Conservation (phyloP, 1,284 basidiomycete genomes). For the Ustilago esculenta region DNA sequence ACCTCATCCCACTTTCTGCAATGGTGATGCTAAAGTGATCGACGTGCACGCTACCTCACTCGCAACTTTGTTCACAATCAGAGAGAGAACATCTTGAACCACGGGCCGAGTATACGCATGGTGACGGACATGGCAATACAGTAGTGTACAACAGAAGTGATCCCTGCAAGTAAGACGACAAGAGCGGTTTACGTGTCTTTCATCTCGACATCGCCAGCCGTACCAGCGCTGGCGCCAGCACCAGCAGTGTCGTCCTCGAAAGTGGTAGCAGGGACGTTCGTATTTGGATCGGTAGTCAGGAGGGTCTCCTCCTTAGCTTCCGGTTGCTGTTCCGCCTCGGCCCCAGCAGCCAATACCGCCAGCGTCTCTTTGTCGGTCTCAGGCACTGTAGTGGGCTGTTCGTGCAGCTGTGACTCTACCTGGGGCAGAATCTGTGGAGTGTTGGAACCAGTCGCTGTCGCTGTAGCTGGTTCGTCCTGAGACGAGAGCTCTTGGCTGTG, state of each 20-base stretch:
- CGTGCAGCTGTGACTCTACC: conserved; percentile 37
- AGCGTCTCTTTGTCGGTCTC: conserved; percentile 14
- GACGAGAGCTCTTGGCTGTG: conserved; percentile 14
- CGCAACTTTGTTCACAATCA: conserved; percentile 19
- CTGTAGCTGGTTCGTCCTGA: conserved; percentile 9
- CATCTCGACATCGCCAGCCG: conserved; percentile 29
- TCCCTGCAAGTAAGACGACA: too few species aligned
- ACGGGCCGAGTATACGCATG: too few species aligned
- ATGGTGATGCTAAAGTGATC: neutral
- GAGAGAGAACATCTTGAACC: neutral
- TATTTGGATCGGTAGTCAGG: conserved; percentile 10
- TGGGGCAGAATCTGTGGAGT: conserved; percentile 33
- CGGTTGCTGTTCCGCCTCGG: conserved; percentile 23
- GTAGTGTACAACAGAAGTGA: neutral
- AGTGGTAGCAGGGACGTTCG: conserved; percentile 11
- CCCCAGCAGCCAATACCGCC: conserved; percentile 19
- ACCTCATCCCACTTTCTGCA: conserved; percentile 3
- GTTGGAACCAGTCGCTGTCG: conserved; percentile 1
- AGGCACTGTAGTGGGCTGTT: conserved; percentile 9
- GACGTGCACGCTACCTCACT: conserved; percentile 18
- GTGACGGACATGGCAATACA: too few species aligned
- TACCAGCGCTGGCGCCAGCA: neutral
- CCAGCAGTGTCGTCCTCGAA: conserved; percentile 10
- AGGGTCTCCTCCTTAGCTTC: conserved; percentile 10
- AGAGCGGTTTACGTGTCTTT: conserved; percentile 10